Conservation (phyloP, 805 yeast species). For the Saccharomycopsis oosterbeekiorum region DNA sequence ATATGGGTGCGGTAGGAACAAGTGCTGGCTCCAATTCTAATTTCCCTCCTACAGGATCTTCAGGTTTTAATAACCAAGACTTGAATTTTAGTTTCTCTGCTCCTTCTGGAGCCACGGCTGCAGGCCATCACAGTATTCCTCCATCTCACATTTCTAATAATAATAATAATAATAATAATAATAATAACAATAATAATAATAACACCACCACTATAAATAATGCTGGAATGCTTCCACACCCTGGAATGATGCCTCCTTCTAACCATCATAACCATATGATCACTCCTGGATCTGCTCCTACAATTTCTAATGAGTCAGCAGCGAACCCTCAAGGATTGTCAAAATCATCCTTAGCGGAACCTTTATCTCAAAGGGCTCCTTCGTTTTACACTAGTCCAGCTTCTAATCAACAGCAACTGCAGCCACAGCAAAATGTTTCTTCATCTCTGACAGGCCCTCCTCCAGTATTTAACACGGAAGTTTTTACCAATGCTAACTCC, state of each 20-base stretch:
- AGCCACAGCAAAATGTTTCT: background rate
- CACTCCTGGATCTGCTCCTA: background rate
- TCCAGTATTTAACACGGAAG: conserved; percentile 17
- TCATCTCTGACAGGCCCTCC: background rate
- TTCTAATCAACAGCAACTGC: background rate
- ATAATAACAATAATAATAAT: conserved; percentile 12
- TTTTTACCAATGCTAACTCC: conserved; percentile 2
- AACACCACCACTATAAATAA: background rate
- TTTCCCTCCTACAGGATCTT: background rate
- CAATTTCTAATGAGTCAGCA: background rate
- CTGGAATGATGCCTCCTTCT: background rate
- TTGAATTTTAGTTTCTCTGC: conserved; percentile 10
- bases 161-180: conserved; percentile 8
- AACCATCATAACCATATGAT: background rate
- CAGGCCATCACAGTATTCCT: background rate
- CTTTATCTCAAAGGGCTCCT: background rate
- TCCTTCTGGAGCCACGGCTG: background rate
- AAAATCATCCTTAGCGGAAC: background rate
- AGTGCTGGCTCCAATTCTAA: background rate
- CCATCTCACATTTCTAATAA: conserved; percentile 8
- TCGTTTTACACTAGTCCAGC: background rate
- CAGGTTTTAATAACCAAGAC: conserved; percentile 8
- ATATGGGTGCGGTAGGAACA: background rate
- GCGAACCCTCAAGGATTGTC: background rate
- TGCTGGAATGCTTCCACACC: background rate